Conservation (phyloP, 495 filamentous ascomycete species). For the Extremus antarcticus region DNA sequence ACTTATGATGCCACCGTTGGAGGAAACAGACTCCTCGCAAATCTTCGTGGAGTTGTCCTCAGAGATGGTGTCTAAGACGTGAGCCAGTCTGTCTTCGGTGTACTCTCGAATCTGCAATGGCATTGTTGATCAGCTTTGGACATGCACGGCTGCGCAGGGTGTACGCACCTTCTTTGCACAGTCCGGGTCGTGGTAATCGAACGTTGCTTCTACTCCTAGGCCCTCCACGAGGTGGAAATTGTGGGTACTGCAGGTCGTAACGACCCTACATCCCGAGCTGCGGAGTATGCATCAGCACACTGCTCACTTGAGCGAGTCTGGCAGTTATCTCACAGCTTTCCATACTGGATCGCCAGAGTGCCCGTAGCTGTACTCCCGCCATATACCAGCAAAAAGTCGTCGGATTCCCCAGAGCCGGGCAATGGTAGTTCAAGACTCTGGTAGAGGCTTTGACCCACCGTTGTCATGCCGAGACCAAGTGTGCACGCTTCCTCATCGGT, state of each 20-base stretch:
- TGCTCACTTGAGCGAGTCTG: too few species aligned
- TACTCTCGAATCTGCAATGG: conserved; percentile 23
- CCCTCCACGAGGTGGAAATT: conserved; percentile 42
- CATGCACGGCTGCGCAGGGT: too few species aligned
- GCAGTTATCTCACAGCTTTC: conserved; percentile 35
- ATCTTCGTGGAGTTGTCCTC: conserved; percentile 16
- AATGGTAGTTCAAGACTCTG: too few species aligned
- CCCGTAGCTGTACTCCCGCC: conserved; percentile 38
- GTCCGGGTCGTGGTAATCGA: conserved; percentile 40
- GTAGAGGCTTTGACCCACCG: too few species aligned
- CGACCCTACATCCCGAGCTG: conserved; percentile 18
- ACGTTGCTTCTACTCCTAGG: conserved; percentile 41
- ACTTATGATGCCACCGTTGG: conserved; percentile 14
- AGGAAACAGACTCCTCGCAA: conserved; percentile 19
- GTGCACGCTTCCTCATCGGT: too few species aligned
- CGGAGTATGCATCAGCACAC: too few species aligned
- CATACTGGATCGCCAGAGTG: conserved; percentile 45
- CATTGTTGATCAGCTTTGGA: too few species aligned
- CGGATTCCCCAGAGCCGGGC: too few species aligned
- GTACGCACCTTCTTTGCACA: conserved; percentile 25
- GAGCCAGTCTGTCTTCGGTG: conserved; percentile 19
- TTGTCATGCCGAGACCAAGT: too few species aligned
- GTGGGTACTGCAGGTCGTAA: conserved; percentile 35
- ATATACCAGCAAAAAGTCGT: conserved; percentile 44
- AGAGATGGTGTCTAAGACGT: conserved; percentile 25